Evolutionary conservation across 495 filamentous ascomycete species (phyloP).

Genomic region (Neurospora sp.): DNA sequence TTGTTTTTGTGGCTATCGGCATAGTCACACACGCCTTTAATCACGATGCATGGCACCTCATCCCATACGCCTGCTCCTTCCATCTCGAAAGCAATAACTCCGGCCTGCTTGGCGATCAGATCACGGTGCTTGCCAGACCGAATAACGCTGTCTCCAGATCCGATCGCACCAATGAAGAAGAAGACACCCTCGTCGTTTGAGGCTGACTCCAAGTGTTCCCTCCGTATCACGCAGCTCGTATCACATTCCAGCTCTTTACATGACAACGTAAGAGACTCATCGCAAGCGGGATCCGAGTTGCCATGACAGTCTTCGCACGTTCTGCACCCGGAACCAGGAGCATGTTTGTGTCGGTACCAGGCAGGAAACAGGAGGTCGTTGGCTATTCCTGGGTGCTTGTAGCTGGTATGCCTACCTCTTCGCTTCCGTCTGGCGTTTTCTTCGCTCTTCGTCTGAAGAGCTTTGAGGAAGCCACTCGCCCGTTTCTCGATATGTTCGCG

Average conservation of each 20-base stretch:
- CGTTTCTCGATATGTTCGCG: constrained; percentile 8
- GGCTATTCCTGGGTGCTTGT: constrained; percentile 13
- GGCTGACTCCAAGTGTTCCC: constrained; percentile 4
- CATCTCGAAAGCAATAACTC: constrained; percentile 35
- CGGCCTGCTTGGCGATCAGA: constrained; percentile 2
- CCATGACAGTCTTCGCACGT: neutral
- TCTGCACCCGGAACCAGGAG: neutral
- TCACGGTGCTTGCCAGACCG: constrained; percentile 19
- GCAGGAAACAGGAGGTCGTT: constrained; percentile 18
- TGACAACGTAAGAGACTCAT: neutral
- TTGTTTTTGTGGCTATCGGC: constrained; percentile 37
- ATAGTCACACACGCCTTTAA: constrained; percentile 31
- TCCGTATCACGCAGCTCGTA: constrained; percentile 4
- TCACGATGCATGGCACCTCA: constrained; percentile 22
- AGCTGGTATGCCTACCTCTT: neutral
- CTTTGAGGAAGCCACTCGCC: constrained; percentile 4
- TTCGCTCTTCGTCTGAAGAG: constrained; percentile 3
- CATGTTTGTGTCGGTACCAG: constrained; percentile 24
- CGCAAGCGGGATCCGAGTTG: neutral
- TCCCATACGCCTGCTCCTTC: constrained; percentile 35
- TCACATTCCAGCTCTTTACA: constrained; percentile 12
- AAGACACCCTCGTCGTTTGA: neutral
- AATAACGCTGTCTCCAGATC: constrained; percentile 21
- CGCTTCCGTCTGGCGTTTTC: neutral
- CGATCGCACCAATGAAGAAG: constrained; percentile 16